Conservation (phyloP, 2,329 filamentous ascomycete species). For the Aspergillus sp. region DNA sequence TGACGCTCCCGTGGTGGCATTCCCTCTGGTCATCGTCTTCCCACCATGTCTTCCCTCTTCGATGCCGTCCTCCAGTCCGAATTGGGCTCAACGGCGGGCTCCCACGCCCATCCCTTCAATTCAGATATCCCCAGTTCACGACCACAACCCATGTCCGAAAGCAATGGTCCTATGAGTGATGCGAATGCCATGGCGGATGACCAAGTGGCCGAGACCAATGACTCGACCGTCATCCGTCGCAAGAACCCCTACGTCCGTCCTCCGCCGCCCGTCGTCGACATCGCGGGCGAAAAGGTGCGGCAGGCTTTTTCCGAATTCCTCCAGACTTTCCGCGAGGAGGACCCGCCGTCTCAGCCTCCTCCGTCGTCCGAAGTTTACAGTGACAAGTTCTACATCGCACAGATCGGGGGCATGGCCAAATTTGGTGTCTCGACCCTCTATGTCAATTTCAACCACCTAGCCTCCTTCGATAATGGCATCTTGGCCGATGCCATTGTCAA, state of each 20-base stretch:
- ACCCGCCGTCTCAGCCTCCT: constrained; percentile 50
- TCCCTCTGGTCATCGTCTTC: background rate
- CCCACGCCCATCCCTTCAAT: constrained; percentile 28
- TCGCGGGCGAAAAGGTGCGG: constrained; percentile 62
- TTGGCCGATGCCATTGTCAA: constrained; percentile 82
- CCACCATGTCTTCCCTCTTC: constrained; percentile 41
- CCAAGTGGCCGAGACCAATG: constrained; percentile 56
- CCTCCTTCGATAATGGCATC: constrained; percentile 72
- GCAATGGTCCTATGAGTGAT: constrained; percentile 55
- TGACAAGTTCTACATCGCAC: constrained; percentile 66
- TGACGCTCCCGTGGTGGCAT: too few relatives aligned
- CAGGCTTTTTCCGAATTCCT: constrained; percentile 63
- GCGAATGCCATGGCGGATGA: constrained; percentile 61
- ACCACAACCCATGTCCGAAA: constrained; percentile 51
- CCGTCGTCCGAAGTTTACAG: constrained; percentile 56
- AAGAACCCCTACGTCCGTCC: constrained; percentile 51
- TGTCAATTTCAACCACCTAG: constrained; percentile 73
- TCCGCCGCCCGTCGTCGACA: constrained; percentile 59
- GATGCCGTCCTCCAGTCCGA: constrained; percentile 44
- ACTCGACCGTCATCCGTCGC: constrained; percentile 48
- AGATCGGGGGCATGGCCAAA: constrained; percentile 62
- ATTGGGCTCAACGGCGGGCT: constrained; percentile 34
- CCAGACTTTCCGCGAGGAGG: constrained; percentile 60
- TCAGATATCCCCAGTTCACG: constrained; percentile 54
- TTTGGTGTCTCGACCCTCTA: constrained; percentile 66